Percentiles rank a stretch among this genome's conserved stretches.
phyloP scores from a whole-genome alignment of 2,329 filamentous ascomycete genomes.

The Trichophyton simii region DNA sequence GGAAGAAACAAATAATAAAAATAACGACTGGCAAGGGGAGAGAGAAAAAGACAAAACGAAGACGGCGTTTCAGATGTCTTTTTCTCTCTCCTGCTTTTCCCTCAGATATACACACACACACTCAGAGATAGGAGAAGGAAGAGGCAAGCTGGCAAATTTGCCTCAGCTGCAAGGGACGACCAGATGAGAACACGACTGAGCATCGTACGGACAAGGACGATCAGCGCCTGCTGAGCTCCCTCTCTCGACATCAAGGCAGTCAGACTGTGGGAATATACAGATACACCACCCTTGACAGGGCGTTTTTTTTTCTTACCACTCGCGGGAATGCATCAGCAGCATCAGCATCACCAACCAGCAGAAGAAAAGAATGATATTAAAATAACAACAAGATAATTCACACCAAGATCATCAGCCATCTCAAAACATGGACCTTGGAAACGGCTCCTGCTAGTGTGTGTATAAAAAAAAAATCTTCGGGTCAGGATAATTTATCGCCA shows the following conservation, averaged over 20 bases:
- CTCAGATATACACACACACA: neutral
- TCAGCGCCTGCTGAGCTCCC: neutral
- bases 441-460: neutral
- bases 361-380: neutral
- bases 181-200: neutral
- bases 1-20: neutral
- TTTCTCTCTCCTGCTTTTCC: neutral
- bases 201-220: neutral
- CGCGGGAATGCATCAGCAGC: too few relatives aligned
- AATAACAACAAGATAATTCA: neutral
- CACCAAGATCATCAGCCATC: too few relatives aligned
- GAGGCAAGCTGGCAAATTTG: neutral
- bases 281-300: neutral
- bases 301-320: neutral
- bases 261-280: neutral
- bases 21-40: neutral
- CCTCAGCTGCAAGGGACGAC: neutral
- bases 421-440: neutral
- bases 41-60: neutral
- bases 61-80: neutral
- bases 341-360: neutral
- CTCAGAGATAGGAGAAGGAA: neutral
- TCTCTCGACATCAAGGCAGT: neutral
- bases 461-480: neutral
- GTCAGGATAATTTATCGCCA: neutral